Conservation (phyloP, 129 eudicot genomes). For the Flaveria brownii region DNA sequence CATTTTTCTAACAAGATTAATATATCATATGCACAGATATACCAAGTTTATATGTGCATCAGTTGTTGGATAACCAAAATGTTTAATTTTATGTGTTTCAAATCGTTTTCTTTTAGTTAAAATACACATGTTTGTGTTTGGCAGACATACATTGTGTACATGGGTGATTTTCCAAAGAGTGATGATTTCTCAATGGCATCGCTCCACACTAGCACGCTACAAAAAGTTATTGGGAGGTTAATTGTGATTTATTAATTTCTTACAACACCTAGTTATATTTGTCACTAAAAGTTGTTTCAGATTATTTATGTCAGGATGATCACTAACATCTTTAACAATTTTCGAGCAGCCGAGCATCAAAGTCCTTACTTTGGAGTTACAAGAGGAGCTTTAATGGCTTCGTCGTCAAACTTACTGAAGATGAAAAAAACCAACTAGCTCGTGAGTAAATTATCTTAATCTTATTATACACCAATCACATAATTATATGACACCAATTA, state of each 20-base stretch:
- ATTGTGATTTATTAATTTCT: neutral
- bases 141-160: constrained; percentile 76
- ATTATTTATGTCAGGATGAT: neutral
- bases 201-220: constrained; percentile 55
- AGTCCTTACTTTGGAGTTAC: constrained; percentile 65
- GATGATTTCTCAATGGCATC: constrained; percentile 41
- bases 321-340: neutral
- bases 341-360: constrained; percentile 60
- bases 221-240: constrained; percentile 61
- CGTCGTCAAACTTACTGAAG: constrained; percentile 61
- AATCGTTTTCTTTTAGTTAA: neutral
- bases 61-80: neutral
- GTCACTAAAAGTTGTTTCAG: neutral
- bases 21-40: neutral
- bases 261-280: neutral
- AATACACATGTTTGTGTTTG: neutral
- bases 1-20: neutral
- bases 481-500: neutral
- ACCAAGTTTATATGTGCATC: no score
- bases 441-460: constrained; percentile 17
- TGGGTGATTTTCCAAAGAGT: constrained; percentile 69
- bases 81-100: neutral
- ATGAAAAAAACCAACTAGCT: constrained; percentile 39
- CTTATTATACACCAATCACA: neutral
- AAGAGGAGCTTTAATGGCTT: constrained; percentile 65